Evolutionary conservation across 2,329 filamentous ascomycete genomes (phyloP), one percentile per base, ranked within the genome.

Genomic region (Pseudocercospora vitis): DNA sequence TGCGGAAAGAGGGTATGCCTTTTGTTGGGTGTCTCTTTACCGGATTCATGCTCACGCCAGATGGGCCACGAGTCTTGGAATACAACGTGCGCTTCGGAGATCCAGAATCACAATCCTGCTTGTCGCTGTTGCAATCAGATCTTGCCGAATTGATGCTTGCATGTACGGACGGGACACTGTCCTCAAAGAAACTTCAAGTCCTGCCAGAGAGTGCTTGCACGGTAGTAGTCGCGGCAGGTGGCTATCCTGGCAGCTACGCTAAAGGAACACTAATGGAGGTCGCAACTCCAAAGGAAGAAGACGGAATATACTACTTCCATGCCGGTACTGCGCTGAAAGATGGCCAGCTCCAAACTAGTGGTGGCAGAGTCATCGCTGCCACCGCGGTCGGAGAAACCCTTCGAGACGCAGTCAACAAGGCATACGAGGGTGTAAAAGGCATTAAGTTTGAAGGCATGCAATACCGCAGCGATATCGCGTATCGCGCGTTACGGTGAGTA

Each of bases 21-120:
- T 89, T 89, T 71, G 78, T 82, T 42, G 88, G 89, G 54, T 83
- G 89, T 44, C 79, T 95, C 14, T 94, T 94, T 73, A 94, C 89
- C 1, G 94, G 91, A n/a, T 76, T 96, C 33, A 96, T 96, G 90
- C 88, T 96, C 75, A 94, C 90, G 19, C 82, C 84, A 63, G 72
- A 79, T 42, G 91, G 91, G 0, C 85, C 91, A 37, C 91, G 89
- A 72, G 86, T 90, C 7, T 80, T 96, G 49, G 91, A 96, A 73
- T 96, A 96, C 77, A 96, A 96, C 65, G 90, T 95, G 46, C 85
- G 91, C 53, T 95, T 95, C 67, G 91, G 91, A 44, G 91, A 96
- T 68, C 91, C 91, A 2, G 91, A 96, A 73, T 94, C 89, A 0
- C 90, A 96, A 74, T 94, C 88, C 2, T 79, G 96, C 16, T 77